phyloP scores from a whole-genome alignment of 2,329 filamentous ascomycete genomes.

The Mollisiaceae sp. region DNA sequence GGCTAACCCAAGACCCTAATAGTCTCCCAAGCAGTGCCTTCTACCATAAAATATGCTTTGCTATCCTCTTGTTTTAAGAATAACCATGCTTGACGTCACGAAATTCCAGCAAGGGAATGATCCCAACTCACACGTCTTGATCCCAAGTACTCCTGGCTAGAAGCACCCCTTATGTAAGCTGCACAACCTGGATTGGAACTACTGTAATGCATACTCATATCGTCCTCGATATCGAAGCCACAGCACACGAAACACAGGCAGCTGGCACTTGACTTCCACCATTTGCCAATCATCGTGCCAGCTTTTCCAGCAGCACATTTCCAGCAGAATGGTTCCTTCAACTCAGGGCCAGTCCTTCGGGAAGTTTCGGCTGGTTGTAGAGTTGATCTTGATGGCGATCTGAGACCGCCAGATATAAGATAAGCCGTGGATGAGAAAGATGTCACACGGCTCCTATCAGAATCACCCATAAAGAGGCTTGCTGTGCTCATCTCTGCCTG shows the following conservation, averaged over 20 bases:
- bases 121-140: slow-evolving; percentile 1
- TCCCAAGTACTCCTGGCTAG: neutral
- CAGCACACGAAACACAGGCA: slow-evolving; percentile 38
- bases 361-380: neutral
- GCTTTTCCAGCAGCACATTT: slow-evolving; percentile 34
- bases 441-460: slow-evolving; percentile 5
- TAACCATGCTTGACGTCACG: neutral
- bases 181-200: neutral
- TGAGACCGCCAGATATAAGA: slow-evolving; percentile 27
- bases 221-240: slow-evolving; percentile 35
- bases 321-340: slow-evolving; percentile 33
- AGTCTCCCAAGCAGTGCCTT: neutral
- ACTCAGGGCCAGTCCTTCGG: neutral
- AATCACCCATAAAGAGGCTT: neutral
- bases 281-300: slow-evolving; percentile 32
- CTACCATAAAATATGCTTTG: neutral
- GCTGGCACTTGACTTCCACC: slow-evolving; percentile 27
- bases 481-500: neutral
- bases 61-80: neutral
- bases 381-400: slow-evolving; percentile 6
- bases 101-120: neutral
- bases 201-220: neutral
- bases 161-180: neutral
- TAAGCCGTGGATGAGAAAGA: slow-evolving; percentile 29
- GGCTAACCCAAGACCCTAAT: neutral